Evolutionary conservation across 75 land plant species (phyloP).

Genomic region (Isoetes taiwanensis): DNA sequence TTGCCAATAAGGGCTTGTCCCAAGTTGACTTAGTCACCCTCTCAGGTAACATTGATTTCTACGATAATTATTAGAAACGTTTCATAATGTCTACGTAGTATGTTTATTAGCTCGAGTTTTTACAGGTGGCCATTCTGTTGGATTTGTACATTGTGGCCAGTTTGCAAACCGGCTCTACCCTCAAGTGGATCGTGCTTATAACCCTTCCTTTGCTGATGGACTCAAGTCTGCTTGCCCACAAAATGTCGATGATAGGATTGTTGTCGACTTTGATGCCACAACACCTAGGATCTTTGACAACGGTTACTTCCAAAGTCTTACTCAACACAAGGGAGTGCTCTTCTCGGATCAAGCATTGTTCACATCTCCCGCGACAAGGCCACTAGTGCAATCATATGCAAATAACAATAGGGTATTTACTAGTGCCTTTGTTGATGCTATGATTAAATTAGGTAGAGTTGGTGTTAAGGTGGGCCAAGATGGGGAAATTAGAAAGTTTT

Average conservation of each 20-base stretch:
- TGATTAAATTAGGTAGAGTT: not conserved
- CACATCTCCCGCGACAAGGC: no score
- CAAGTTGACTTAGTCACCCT: not conserved
- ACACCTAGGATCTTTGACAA: slow-evolving; percentile 6
- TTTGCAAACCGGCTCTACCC: not conserved
- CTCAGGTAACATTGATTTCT: not conserved
- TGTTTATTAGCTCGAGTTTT: not conserved
- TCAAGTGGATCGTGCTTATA: not conserved
- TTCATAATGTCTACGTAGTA: not conserved
- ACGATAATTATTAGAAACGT: not conserved
- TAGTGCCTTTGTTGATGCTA: not conserved
- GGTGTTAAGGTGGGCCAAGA: not conserved
- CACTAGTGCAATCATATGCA: not conserved
- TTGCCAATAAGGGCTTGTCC: not conserved
- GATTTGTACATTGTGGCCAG: not conserved
- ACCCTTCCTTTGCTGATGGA: not conserved
- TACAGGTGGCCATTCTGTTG: not conserved
- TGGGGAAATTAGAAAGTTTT: not conserved
- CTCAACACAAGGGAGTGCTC: not conserved
- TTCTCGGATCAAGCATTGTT: not conserved
- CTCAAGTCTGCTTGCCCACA: not conserved
- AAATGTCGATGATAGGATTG: not conserved
- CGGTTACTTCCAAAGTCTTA: not conserved
- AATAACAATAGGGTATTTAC: not conserved
- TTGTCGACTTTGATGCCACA: not conserved